Conservation (phyloP, 805 yeast genomes). For the Kodamaea fukazawae region DNA sequence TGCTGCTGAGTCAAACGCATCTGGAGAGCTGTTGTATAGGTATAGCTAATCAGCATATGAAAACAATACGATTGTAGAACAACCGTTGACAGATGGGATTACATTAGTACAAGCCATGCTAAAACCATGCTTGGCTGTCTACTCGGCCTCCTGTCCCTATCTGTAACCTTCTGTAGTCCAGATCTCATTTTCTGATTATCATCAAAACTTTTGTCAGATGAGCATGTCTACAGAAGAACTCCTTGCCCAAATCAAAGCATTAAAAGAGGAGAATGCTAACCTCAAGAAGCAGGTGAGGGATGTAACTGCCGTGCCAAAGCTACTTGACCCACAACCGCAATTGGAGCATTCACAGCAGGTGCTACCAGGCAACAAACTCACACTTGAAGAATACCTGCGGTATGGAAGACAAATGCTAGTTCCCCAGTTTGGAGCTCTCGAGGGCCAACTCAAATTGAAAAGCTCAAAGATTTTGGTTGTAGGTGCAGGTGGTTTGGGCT, state of each 20-base stretch:
- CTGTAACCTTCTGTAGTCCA: too few relatives aligned
- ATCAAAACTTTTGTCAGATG: background rate
- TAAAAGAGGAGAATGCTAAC: slow-evolving; percentile 19
- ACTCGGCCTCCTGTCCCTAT: too few relatives aligned
- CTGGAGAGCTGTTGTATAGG: too few relatives aligned
- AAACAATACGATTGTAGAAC: too few relatives aligned
- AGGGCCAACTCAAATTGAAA: slow-evolving; percentile 57
- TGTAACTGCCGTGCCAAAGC: too few relatives aligned
- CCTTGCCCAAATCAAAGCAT: slow-evolving; percentile 18
- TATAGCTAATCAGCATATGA: too few relatives aligned
- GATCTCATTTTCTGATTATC: background rate
- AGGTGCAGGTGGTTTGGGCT: slow-evolving; percentile 97
- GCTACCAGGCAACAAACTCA: background rate
- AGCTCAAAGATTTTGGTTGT: slow-evolving; percentile 64
- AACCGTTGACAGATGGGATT: too few relatives aligned
- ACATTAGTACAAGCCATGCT: too few relatives aligned
- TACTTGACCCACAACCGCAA: background rate
- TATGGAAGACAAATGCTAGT: slow-evolving; percentile 97
- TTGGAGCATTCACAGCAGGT: background rate
- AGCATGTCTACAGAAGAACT: slow-evolving; percentile 18
- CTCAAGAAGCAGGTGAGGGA: slow-evolving; percentile 7
- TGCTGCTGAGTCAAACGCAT: too few relatives aligned
- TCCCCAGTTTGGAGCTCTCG: slow-evolving; percentile 60
- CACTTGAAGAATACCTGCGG: slow-evolving; percentile 66
- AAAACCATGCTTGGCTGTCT: too few relatives aligned